These are phyloP conservation scores for Salicornia ramosissima DNA, from an alignment of 148 eudicot genomes.

Conservation along the genomic window DNA sequence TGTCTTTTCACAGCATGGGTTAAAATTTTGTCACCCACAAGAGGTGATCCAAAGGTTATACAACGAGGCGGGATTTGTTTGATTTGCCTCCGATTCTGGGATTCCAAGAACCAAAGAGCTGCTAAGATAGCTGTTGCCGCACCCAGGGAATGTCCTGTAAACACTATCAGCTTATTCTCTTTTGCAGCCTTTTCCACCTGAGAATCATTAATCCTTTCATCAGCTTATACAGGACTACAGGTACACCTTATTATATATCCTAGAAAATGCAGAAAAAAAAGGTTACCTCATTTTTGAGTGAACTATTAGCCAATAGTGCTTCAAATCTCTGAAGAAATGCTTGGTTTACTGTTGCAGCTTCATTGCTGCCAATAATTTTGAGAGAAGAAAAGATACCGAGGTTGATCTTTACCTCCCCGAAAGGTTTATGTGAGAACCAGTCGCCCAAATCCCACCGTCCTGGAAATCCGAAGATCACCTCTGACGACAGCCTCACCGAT, in stretches of 20 bases:
- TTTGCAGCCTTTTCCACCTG: constrained; percentile 67
- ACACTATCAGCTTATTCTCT: constrained; percentile 53
- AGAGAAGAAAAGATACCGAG: constrained; percentile 55
- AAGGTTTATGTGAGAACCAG: constrained; percentile 45
- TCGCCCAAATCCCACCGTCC: constrained; percentile 61
- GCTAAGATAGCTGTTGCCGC: constrained; percentile 73
- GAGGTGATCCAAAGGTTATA: constrained; percentile 91
- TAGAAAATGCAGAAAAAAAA: neutral
- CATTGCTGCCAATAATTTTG: constrained; percentile 52
- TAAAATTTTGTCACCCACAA: constrained; percentile 52
- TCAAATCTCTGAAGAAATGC: constrained; percentile 52
- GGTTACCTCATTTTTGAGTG: constrained; percentile 50
- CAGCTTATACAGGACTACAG: neutral
- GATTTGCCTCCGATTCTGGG: constrained; percentile 23
- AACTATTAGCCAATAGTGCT: constrained; percentile 31
- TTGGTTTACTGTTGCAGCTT: constrained; percentile 47
- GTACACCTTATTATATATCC: neutral
- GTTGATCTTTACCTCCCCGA: constrained; percentile 50
- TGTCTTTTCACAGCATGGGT: constrained; percentile 66
- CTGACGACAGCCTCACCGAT: constrained; percentile 24
- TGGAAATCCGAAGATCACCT: constrained; percentile 48
- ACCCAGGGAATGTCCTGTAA: constrained; percentile 83
- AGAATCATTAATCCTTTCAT: constrained; percentile 8
- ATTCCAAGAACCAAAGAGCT: constrained; percentile 73
- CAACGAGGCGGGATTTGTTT: constrained; percentile 39